A percentile compares a stretch with the other conserved stretches of the same genome.
These are phyloP conservation scores for Carex myosuroides DNA, from an alignment of 176 grass and related monocot genomes.

Conservation along the genomic window DNA sequence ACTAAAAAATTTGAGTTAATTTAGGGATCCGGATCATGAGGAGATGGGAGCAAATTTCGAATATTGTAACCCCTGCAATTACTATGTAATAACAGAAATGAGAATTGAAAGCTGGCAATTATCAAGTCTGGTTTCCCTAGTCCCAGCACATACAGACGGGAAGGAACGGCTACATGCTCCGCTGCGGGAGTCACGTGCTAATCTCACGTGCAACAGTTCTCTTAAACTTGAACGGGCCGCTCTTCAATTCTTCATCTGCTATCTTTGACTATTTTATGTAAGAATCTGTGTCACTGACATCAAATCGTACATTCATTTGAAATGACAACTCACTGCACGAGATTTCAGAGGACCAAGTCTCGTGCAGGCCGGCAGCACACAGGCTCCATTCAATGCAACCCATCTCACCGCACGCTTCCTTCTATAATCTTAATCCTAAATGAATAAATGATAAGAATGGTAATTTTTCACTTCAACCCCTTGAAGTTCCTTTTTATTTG, in stretches of 20 bases:
- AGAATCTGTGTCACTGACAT: not conserved
- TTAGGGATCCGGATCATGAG: no score
- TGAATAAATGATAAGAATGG: not conserved
- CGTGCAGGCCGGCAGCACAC: not conserved
- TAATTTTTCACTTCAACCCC: not conserved
- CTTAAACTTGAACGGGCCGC: not conserved
- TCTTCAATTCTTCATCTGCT: not conserved
- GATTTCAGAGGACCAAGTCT: not conserved
- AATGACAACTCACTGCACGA: not conserved
- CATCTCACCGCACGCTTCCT: slow-evolving; percentile 4
- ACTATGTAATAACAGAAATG: not conserved
- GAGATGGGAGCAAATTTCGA: not conserved
- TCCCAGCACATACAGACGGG: not conserved
- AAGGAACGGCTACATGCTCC: not conserved
- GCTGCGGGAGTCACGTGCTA: not conserved
- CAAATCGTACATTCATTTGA: not conserved
- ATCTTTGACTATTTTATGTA: not conserved
- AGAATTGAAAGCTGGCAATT: not conserved
- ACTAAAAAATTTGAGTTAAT: no score
- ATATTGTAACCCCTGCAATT: not conserved
- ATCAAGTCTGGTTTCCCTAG: not conserved
- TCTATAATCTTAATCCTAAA: not conserved
- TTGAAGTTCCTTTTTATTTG: not conserved
- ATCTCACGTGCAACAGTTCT: not conserved
- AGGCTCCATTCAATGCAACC: not conserved